Base-by-base conservation (phyloP, 148 eudicot genomes). In the Salicornia ramosissima region DNA sequence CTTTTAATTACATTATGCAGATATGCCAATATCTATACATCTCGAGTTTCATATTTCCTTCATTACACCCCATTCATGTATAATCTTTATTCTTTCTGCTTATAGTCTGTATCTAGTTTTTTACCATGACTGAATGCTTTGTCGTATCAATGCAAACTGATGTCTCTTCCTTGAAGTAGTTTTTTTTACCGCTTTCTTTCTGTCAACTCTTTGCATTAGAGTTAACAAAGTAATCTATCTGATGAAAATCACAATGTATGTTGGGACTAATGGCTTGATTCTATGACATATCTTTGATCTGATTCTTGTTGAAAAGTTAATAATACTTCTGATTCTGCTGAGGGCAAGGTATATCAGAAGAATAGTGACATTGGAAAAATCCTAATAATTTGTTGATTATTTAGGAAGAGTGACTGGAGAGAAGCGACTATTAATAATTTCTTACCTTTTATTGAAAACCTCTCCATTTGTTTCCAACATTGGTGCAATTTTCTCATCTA, bases 21-120 rank as follows among this genome's bases (percentile, higher is more conserved):
- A 85, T 93, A 93, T 79, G 98, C 98, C 62, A 96, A 93, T 80
- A 90, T 93, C 50, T 93, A 93, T 74, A 93, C 98, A n/a, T 93
- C 98, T 18, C 78, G 98, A 74, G 98, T 93, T 57, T 93, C 98
- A 52, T 90, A 93, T 79, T 93, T 93, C 77, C 87, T 93, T 55
- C 90, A 93, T 43, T 90, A 90, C 64, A 93, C 98, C 39, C 98
- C 98, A 52, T 93, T 90, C 84, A 88, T 93, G 96, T 90, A 93
- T 93, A 86, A 50, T 51, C 34, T 25, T 49, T 26, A 9, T 57
- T 26, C 53, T 74, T 14, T 40, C 16, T 13, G 30, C 54, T 26
- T 59, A 3, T 33, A 22, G 24, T 28, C 8, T 65, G 40, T n/a
- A n/a, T n/a, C n/a, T n/a, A n/a, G n/a, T n/a, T 8, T 10, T 2